Evolutionary conservation across 768 basidiomycete species (phyloP), one percentile per base, ranked within the genome.

Genomic region (Psilocybe azurescens): DNA sequence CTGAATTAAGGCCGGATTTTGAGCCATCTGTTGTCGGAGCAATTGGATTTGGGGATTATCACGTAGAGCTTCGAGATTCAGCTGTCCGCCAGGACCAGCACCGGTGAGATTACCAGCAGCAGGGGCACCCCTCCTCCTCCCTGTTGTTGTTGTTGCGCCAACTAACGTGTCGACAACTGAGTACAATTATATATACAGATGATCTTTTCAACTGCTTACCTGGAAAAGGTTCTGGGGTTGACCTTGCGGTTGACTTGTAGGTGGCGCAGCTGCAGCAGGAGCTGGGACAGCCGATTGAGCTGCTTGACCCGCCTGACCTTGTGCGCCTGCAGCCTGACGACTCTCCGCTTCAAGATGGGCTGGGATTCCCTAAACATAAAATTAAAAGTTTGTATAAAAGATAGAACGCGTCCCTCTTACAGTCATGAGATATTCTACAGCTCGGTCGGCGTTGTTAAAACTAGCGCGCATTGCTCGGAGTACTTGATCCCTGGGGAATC

Each of bases 401-500:
- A 24, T 38, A 66, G 11, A 9, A 33, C 30, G n/a, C 14, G n/a
- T 46, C 56, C 30, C 18, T 46, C 90, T 66, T 68, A 96, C 97
- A 62, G 72, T 97, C 86, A 99, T 90, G 58, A 99, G 79, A 75
- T 99, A 99, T 74, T 99, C 97, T n/a, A 95, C 97, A 6, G 97
- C 97, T 32, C 97, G 86, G 69, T 99, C 95, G 7, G 97, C 93
- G 77, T 99, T 99, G 77, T 99, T 99, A 79, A 85, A 99, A 72
- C 93, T 95, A 29, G 96, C 97, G 61, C 94, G 83, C 73, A 99
- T 73, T 3, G 96, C 95, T 14, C 89, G 85, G 69, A 88, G 75
- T 46, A 98, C 94, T 69, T 94, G 86, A 3, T 95, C 95, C 41
- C 89, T 83, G 62, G 86, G 83, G 69, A 96, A 99, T 6, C 97